These are phyloP conservation scores for Puccinia triticina DNA, from an alignment of 1,284 basidiomycete species.

Conservation along the genomic window DNA sequence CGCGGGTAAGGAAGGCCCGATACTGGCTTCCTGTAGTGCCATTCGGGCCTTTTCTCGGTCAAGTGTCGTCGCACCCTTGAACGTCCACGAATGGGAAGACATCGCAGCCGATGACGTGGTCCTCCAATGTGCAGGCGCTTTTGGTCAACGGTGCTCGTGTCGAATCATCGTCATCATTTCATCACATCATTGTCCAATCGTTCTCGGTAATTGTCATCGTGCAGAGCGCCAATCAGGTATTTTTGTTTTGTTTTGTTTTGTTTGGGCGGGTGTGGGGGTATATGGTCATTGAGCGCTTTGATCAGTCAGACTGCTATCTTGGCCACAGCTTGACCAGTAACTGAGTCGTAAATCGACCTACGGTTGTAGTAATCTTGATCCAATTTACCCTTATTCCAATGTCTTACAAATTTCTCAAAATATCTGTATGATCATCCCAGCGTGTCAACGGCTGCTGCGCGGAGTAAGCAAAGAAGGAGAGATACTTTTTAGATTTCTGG, in stretches of 20 bases:
- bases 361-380: conserved; percentile 30
- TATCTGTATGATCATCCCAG: background rate
- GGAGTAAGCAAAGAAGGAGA: background rate
- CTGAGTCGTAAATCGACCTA: background rate
- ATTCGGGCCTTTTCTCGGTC: conserved; percentile 17
- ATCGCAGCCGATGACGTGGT: conserved; percentile 1
- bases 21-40: conserved; percentile 18
- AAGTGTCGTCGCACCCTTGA: conserved; percentile 26
- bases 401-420: conserved; percentile 32
- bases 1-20: background rate
- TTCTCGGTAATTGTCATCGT: background rate
- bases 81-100: conserved; percentile 38
- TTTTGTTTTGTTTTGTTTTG: background rate
- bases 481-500: conserved; percentile 26
- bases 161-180: background rate
- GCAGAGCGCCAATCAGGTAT: background rate
- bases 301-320: background rate
- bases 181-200: background rate
- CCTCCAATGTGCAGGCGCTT: conserved; percentile 32
- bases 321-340: background rate
- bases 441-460: background rate
- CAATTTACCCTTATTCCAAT: conserved; percentile 34
- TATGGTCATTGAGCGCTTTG: background rate
- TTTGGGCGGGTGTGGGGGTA: background rate
- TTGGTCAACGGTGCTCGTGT: background rate